Percentiles rank a stretch among this genome's conserved stretches.
These are phyloP conservation scores for Aaosphaeria pasadenensis DNA, from an alignment of 2,329 filamentous ascomycete genomes.

Conservation along the genomic window DNA sequence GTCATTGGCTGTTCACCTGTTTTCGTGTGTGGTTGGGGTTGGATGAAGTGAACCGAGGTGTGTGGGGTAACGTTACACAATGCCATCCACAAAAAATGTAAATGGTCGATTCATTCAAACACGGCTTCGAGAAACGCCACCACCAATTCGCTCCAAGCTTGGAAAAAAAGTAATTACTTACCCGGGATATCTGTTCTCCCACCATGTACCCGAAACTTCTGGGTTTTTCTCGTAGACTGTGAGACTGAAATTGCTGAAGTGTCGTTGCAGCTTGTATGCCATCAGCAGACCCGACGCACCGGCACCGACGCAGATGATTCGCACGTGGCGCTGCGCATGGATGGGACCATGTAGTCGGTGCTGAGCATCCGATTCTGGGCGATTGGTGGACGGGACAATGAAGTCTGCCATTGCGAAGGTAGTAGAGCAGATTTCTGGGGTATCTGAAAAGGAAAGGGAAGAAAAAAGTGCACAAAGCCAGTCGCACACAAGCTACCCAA, in stretches of 20 bases:
- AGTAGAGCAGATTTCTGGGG: neutral
- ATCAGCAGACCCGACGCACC: constrained; percentile 48
- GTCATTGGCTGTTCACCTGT: too few species aligned
- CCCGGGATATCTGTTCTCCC: constrained; percentile 48
- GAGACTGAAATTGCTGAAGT: constrained; percentile 43
- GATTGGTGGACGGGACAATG: constrained; percentile 19
- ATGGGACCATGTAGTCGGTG: constrained; percentile 28
- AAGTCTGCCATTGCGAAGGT: constrained; percentile 23
- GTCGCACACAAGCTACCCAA: too few species aligned
- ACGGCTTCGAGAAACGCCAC: too few species aligned
- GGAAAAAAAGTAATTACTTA: constrained; percentile 15
- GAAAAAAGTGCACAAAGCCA: too few species aligned
- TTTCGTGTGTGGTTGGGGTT: too few species aligned
- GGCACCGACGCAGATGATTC: constrained; percentile 46
- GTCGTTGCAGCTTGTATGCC: constrained; percentile 48
- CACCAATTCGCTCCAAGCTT: neutral
- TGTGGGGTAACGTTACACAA: too few species aligned
- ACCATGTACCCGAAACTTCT: constrained; percentile 51
- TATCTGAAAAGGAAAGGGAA: too few species aligned
- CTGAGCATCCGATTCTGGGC: constrained; percentile 22
- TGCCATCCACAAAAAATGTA: too few species aligned
- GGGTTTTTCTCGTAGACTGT: constrained; percentile 50
- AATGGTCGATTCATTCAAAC: too few species aligned
- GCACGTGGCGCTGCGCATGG: constrained; percentile 33
- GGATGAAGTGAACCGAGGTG: too few species aligned